Evolutionary conservation across 2,329 filamentous ascomycete species (phyloP).

Genomic region (Camptophora hylomeconis): DNA sequence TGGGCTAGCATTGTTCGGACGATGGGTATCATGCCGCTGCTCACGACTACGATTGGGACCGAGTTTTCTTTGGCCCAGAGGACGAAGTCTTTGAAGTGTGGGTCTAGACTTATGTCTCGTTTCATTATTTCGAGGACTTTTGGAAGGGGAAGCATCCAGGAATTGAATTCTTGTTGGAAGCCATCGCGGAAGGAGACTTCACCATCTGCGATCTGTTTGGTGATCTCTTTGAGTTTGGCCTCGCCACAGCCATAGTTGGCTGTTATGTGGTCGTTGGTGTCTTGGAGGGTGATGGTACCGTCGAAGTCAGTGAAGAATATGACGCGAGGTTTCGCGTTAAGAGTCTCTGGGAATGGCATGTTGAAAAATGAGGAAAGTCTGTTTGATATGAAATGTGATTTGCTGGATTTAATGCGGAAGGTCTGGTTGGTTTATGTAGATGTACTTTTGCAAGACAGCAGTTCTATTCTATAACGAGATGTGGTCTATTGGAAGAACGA

Average conservation of each 20-base stretch:
- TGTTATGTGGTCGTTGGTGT: constrained; percentile 61
- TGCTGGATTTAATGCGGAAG: no score
- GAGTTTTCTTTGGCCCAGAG: constrained; percentile 68
- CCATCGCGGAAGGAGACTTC: constrained; percentile 43
- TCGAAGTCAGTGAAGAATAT: constrained; percentile 99
- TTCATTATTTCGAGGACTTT: constrained; percentile 69
- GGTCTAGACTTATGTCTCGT: constrained; percentile 77
- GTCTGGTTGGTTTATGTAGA: no score
- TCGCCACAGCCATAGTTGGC: constrained; percentile 81
- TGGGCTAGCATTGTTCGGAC: constrained; percentile 72
- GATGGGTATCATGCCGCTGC: constrained; percentile 83
- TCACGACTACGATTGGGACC: constrained; percentile 83
- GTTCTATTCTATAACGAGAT: no score
- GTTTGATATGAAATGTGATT: neutral
- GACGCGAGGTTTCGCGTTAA: constrained; percentile 57
- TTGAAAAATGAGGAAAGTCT: no score
- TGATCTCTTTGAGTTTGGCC: constrained; percentile 57
- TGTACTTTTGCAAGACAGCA: no score
- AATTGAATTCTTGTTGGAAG: constrained; percentile 87
- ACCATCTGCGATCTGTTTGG: constrained; percentile 62
- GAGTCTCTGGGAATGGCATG: constrained; percentile 17
- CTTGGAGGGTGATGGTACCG: constrained; percentile 74
- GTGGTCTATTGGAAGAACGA: no score
- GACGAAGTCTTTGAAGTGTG: constrained; percentile 78
- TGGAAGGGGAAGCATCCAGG: constrained; percentile 64